Evolutionary conservation across 805 yeast genomes (phyloP), one percentile per base, ranked within the genome.

Genomic region (Cyberlindnera veronae): DNA sequence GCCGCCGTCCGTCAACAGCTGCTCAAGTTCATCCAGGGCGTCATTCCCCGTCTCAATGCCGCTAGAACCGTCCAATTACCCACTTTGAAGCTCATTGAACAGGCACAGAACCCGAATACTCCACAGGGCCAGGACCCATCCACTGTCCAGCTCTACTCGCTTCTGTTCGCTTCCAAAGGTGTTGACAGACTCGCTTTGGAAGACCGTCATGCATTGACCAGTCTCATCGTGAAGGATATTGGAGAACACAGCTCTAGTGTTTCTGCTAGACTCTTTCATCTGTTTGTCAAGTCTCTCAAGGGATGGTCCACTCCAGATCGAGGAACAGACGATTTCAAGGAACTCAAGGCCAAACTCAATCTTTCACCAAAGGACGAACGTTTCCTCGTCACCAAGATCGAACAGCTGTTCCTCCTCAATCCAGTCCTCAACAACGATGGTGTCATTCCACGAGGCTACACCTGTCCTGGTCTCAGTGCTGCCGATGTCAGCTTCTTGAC

Each of bases 91-190:
- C 66, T 90, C 29, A 44, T 89, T 19, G 63, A 66, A 1, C 96
- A 88, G 57, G 84, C 79, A 5, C 71, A 76, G 46, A 39, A 43
- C 3, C 87, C 89, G 0, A 66, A 67, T n/a, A 53, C 72, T 21
- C 60, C 74, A 0, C 36, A 44, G 1, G 67, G 60, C 15, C 54
- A 63, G 6, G 46, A 41, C 4, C 27, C 45, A 46, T 59, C 74
- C 0, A 62, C 71, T 13, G 86, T 82, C 2, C 69, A 77, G 42
- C 58, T 81, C 8, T 84, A 82, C 58, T 72, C 83, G 16, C 64
- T 87, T 41, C 54, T 85, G 29, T 81, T 86, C 46, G 67, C 82
- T 1, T 74, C 90, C 2, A 79, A 76, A 58, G 91, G 86, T 8
- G 57, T 86, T 13, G 81, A 79, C 29, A 63, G 91, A 38, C 49